Percentiles rank a stretch among this genome's conserved stretches.
These are phyloP conservation scores for Trichocladium uniseriatum DNA, from an alignment of 495 filamentous ascomycete species.

Conservation along the genomic window DNA sequence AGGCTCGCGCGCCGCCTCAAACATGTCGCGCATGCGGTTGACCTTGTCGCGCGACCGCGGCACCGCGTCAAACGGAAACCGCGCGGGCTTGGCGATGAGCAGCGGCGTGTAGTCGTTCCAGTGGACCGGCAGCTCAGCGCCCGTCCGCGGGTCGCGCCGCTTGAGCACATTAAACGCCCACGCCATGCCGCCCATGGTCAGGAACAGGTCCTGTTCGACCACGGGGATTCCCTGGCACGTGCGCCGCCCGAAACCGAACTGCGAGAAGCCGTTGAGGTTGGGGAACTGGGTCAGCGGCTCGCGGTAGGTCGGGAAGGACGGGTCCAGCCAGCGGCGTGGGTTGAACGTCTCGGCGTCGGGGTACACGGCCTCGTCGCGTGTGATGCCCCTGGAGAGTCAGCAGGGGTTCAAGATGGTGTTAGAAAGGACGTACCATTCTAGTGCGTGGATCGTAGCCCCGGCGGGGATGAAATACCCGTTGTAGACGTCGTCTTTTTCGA, in stretches of 20 bases:
- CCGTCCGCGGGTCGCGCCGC: conserved; percentile 27
- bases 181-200: conserved; percentile 48
- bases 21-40: conserved; percentile 26
- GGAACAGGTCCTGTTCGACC: conserved; percentile 47
- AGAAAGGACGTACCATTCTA: conserved; percentile 38
- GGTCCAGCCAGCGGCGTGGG: conserved; percentile 43
- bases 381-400: conserved; percentile 43
- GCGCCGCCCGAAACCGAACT: conserved; percentile 54
- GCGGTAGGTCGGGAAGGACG: conserved; percentile 44
- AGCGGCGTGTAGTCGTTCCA: conserved; percentile 43
- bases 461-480: conserved; percentile 47
- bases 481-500: conserved; percentile 46
- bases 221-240: conserved; percentile 50
- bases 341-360: conserved; percentile 54
- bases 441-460: conserved; percentile 48
- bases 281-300: conserved; percentile 46
- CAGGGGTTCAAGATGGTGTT: background rate
- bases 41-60: conserved; percentile 29
- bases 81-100: conserved; percentile 44
- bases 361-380: conserved; percentile 49
- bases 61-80: conserved; percentile 38
- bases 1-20: conserved; percentile 13
- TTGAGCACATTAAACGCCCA: conserved; percentile 49
- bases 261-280: conserved; percentile 44
- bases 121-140: conserved; percentile 35